These are phyloP conservation scores for Chrysoporthe cubensis DNA, from an alignment of 2,329 filamentous ascomycete genomes.

Conservation along the genomic window DNA sequence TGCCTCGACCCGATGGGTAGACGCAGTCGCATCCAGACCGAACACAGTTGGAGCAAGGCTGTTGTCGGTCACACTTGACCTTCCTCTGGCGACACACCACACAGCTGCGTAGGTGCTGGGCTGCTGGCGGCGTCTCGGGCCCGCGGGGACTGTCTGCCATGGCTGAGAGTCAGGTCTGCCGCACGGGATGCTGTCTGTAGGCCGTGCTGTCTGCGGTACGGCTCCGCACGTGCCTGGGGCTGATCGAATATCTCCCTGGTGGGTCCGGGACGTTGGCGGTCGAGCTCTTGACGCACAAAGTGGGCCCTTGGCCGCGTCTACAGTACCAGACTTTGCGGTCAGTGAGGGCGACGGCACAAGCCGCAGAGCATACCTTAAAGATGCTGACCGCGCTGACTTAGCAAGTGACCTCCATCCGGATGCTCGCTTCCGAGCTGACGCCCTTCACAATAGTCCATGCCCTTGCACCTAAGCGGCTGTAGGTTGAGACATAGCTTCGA, in stretches of 20 bases:
- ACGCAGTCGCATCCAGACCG: constrained; percentile 22
- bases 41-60: constrained; percentile 22
- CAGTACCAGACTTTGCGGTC: background rate
- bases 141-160: constrained; percentile 13
- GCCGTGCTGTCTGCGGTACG: background rate
- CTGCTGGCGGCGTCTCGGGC: background rate
- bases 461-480: background rate
- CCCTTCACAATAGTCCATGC: background rate
- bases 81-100: constrained; percentile 26
- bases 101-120: constrained; percentile 20
- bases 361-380: background rate
- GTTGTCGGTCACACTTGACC: constrained; percentile 25
- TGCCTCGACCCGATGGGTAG: constrained; percentile 28
- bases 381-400: too few species aligned
- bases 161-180: background rate
- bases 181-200: background rate
- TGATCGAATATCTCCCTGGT: background rate
- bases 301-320: background rate
- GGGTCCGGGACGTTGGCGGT: background rate
- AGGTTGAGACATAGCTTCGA: too few species aligned
- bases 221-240: background rate
- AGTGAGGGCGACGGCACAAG: background rate
- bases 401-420: background rate
- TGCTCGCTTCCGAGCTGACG: background rate
- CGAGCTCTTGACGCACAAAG: background rate